Conservation (phyloP, 73 alveolate species). For the Effrenium voratum region DNA sequence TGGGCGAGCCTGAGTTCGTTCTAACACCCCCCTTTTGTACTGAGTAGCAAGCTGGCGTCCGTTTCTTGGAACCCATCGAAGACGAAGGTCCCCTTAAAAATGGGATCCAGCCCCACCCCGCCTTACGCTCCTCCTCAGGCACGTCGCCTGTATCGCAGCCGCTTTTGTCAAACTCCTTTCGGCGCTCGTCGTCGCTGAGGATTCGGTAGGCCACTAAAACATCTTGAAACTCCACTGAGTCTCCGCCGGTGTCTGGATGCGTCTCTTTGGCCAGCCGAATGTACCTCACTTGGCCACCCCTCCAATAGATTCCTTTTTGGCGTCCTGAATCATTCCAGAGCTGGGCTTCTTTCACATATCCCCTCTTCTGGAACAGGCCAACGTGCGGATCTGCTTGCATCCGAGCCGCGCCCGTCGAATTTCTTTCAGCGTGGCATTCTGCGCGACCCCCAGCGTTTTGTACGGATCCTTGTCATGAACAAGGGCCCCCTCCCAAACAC, state of each 20-base stretch:
- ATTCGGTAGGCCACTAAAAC: constrained; percentile 87
- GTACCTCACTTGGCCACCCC: constrained; percentile 42
- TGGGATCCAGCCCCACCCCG: too few species aligned
- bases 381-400: too few species aligned
- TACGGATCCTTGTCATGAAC: constrained; percentile 85
- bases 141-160: constrained; percentile 41
- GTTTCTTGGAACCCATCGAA: too few species aligned
- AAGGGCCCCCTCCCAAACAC: too few species aligned
- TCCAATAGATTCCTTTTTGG: too few species aligned
- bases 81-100: too few species aligned
- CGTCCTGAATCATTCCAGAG: too few species aligned
- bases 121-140: constrained; percentile 3
- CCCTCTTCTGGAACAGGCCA: too few species aligned
- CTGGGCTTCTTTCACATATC: too few species aligned
- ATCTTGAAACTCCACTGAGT: constrained; percentile 69
- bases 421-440: constrained; percentile 73
- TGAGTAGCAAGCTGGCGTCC: too few species aligned
- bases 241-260: constrained; percentile 92
- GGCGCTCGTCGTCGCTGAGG: constrained; percentile 84
- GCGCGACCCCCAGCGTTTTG: constrained; percentile 45
- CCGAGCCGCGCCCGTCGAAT: constrained; percentile 60
- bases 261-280: constrained; percentile 91
- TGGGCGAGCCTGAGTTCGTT: too few species aligned
- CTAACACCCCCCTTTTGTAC: too few species aligned
- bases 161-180: constrained; percentile 51